Evolutionary conservation across 2,329 filamentous ascomycete genomes (phyloP).

Genomic region (Nothophoma quercina): DNA sequence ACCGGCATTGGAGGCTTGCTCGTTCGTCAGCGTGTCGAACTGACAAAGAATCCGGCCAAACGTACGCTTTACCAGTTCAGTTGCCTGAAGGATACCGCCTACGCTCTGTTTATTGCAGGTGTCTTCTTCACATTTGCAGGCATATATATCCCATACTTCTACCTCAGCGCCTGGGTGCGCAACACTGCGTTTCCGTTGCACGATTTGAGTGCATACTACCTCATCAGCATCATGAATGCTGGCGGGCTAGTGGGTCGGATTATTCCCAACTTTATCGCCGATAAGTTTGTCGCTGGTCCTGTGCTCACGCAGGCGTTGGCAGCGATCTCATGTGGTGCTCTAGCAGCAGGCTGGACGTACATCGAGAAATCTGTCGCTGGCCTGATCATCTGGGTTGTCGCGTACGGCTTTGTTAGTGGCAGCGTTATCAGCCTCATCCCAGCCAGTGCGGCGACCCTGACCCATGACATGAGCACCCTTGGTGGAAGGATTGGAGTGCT

Average conservation of each 20-base stretch:
- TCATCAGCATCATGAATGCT: conserved; percentile 25
- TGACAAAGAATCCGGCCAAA: conserved; percentile 19
- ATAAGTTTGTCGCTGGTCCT: conserved; percentile 57
- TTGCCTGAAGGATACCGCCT: conserved; percentile 15
- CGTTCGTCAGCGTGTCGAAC: conserved; percentile 16
- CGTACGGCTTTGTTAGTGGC: conserved; percentile 28
- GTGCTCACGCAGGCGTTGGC: conserved; percentile 56
- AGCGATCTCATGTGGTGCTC: conserved; percentile 54
- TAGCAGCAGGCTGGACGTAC: conserved; percentile 50
- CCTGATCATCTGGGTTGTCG: conserved; percentile 21
- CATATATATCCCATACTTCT: conserved; percentile 25
- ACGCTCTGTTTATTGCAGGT: conserved; percentile 24
- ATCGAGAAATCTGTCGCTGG: conserved; percentile 21
- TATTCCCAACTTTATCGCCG: conserved; percentile 60
- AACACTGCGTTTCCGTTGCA: conserved; percentile 16
- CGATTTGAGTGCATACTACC: conserved; percentile 16
- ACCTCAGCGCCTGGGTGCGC: conserved; percentile 20
- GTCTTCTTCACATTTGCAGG: conserved; percentile 27
- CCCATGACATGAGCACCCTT: conserved; percentile 27
- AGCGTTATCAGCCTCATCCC: conserved; percentile 28
- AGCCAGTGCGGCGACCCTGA: conserved; percentile 25
- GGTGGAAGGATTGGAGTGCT: conserved; percentile 32
- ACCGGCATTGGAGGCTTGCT: conserved; percentile 57
- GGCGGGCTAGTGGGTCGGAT: conserved; percentile 51
- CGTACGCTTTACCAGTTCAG: conserved; percentile 21